These are phyloP conservation scores for Hanseniaspora vineae DNA, from an alignment of 805 yeast genomes.

Conservation along the genomic window DNA sequence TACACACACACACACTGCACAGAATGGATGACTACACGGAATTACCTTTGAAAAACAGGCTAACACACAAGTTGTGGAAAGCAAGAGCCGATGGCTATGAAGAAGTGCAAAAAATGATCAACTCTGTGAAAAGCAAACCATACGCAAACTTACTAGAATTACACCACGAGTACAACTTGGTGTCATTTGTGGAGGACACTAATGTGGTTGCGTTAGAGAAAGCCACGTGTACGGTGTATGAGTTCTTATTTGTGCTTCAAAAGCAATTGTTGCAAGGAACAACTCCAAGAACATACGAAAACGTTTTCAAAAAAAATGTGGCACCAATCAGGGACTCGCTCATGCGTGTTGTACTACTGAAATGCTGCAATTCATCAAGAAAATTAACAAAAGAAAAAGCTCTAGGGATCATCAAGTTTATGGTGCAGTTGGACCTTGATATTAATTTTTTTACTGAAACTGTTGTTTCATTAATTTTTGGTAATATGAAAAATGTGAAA, in stretches of 20 bases:
- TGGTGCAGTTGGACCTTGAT: neutral
- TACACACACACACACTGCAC: too few relatives aligned
- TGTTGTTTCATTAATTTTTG: neutral
- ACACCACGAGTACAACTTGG: slow-evolving; percentile 33
- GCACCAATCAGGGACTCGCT: neutral
- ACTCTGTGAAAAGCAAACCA: slow-evolving; percentile 29
- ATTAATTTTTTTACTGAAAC: neutral
- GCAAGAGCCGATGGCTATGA: slow-evolving; percentile 73
- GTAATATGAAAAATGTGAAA: slow-evolving; percentile 1
- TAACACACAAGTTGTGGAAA: slow-evolving; percentile 73
- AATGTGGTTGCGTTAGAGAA: slow-evolving; percentile 90
- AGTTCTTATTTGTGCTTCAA: slow-evolving; percentile 27
- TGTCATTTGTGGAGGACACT: slow-evolving; percentile 52
- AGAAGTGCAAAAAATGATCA: slow-evolving; percentile 41
- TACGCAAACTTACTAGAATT: slow-evolving; percentile 27
- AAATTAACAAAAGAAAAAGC: neutral
- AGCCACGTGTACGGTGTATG: slow-evolving; percentile 45
- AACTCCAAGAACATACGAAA: neutral
- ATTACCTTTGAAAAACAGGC: slow-evolving; percentile 53
- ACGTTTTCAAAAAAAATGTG: neutral
- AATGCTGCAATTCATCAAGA: slow-evolving; percentile 2
- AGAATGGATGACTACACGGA: slow-evolving; percentile 34
- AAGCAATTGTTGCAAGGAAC: neutral
- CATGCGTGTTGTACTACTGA: neutral
- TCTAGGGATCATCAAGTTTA: neutral